Evolutionary conservation across 1,284 basidiomycete species (phyloP).

Genomic region (Spongispora temasekensis): DNA sequence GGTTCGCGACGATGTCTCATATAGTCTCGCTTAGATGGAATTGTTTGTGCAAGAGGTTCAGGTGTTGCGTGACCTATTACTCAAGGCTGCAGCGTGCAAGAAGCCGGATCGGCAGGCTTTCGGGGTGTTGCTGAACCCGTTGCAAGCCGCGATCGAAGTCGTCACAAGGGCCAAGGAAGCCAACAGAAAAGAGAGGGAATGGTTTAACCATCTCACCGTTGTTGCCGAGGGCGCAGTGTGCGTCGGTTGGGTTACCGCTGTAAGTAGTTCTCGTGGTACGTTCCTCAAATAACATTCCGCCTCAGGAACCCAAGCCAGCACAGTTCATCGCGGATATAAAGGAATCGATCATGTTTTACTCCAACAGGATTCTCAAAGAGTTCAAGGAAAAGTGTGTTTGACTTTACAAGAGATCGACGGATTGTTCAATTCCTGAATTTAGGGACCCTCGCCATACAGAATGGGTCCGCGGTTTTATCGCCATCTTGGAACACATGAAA

Average conservation of each 20-base stretch:
- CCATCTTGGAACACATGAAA: conserved; percentile 76
- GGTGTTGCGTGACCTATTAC: conserved; percentile 70
- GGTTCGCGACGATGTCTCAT: conserved; percentile 7
- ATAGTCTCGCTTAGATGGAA: conserved; percentile 52
- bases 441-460: conserved; percentile 89
- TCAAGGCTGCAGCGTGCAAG: conserved; percentile 71
- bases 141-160: conserved; percentile 74
- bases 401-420: background rate
- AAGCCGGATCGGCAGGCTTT: conserved; percentile 75
- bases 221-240: conserved; percentile 83
- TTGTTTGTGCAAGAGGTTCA: conserved; percentile 72
- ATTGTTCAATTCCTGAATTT: conserved; percentile 8
- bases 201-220: conserved; percentile 80
- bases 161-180: conserved; percentile 83
- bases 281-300: conserved; percentile 7
- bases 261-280: conserved; percentile 40
- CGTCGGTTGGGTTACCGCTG: conserved; percentile 92
- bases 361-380: conserved; percentile 90
- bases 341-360: conserved; percentile 89
- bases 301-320: conserved; percentile 79
- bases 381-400: conserved; percentile 83
- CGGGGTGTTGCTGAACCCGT: conserved; percentile 66
- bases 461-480: conserved; percentile 81
- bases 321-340: conserved; percentile 85
- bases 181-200: conserved; percentile 80